Base-by-base conservation (phyloP, 345 rosid species). In the Dipteronia dyeriana region DNA sequence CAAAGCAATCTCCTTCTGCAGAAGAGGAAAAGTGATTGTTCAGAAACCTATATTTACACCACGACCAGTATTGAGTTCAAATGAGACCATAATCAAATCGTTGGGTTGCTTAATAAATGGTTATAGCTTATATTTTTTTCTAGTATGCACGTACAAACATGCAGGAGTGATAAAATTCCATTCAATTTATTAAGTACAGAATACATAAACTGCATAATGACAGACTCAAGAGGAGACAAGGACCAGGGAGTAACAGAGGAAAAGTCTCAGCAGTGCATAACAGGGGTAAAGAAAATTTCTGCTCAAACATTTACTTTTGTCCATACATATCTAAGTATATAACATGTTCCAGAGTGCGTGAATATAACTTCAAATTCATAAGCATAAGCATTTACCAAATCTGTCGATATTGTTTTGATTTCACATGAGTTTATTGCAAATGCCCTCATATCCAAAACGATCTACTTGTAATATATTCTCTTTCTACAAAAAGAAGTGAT, bases 1-100 rank as follows among this genome's bases (percentile, higher is more conserved):
- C 76, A 95, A 86, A 77, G 96, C 99, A 81, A 95, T 83, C 88
- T 93, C 99, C 83, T 95, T 95, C 99, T 95, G 96, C 94, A 84
- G 73, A 78, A 70, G 76, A 62, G 84, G 77, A 64, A 19, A 38
- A 25, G 43, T 20, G 71, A 71, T 13, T 38, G 53, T 59, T 81
- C 20, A 79, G 54, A 66, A 64, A 47, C 57, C 38, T 70, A 57
- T 20, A 20, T 13, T 20, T 11, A 31, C 31, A 25, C 59, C 16
- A 69, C 57, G 38, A 22, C 26, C 39, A 67, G 60, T 14, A 22
- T 53, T 63, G n/a, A 64, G 38, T 29, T 71, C 54, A 53, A 74
- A 38, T 22, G 13, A 41, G 26, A 72, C 6, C 68, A 5, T 47
- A 63, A 26, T 43, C 66, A 72, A 45, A n/a, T 70, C 20, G 31